Conservation (phyloP, 2,329 filamentous ascomycete species). For the Gnomoniopsis smithogilvyi region DNA sequence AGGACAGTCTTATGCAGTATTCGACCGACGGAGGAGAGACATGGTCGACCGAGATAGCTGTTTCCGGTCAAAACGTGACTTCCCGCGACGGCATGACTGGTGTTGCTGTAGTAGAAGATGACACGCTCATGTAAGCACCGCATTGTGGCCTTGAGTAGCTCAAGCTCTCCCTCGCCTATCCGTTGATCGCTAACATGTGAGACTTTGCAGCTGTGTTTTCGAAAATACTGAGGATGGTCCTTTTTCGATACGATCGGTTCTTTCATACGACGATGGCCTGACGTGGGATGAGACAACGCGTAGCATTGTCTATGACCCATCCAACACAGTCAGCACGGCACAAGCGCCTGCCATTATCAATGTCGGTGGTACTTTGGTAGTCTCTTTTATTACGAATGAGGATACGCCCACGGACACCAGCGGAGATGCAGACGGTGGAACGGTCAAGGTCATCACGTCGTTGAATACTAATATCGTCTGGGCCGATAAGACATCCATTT, state of each 20-base stretch:
- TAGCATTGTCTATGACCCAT: constrained; percentile 33
- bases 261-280: constrained; percentile 36
- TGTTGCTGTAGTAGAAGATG: constrained; percentile 29
- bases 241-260: constrained; percentile 36
- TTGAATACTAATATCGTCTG: neutral
- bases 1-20: constrained; percentile 39
- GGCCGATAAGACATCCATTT: neutral
- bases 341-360: constrained; percentile 40
- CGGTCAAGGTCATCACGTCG: neutral
- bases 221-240: constrained; percentile 32
- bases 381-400: constrained; percentile 44
- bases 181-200: neutral
- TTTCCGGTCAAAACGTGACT: constrained; percentile 31
- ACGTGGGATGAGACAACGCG: constrained; percentile 34
- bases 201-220: constrained; percentile 35
- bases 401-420: constrained; percentile 20
- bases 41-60: constrained; percentile 30
- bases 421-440: neutral
- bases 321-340: constrained; percentile 25
- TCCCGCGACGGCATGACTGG: constrained; percentile 44
- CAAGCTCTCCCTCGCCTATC: neutral
- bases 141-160: neutral
- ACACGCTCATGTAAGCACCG: constrained; percentile 31
- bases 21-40: constrained; percentile 36
- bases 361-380: constrained; percentile 38